Evolutionary conservation across 2,329 filamentous ascomycete species (phyloP).

Genomic region (Microcyclosporella mali): DNA sequence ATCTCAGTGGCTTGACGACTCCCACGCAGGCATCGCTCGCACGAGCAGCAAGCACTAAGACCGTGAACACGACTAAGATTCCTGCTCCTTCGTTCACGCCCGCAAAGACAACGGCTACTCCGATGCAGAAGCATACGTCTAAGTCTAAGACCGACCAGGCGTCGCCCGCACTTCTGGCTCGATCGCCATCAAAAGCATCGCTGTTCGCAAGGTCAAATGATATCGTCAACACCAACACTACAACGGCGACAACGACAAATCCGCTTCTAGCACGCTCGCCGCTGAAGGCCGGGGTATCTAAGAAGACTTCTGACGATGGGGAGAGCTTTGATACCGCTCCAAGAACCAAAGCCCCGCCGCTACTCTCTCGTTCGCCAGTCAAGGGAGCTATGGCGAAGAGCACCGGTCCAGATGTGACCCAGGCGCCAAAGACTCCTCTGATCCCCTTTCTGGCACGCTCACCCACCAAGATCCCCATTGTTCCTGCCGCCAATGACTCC

Average conservation of each 20-base stretch:
- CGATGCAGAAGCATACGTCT: constrained; percentile 6
- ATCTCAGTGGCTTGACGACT: constrained; percentile 58
- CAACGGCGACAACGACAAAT: constrained; percentile 13
- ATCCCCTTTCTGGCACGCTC: constrained; percentile 31
- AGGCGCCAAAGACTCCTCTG: constrained; percentile 7
- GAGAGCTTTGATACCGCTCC: constrained; percentile 1
- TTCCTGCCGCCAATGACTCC: constrained; percentile 1
- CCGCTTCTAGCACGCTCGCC: constrained; percentile 27
- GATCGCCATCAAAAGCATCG: constrained; percentile 26
- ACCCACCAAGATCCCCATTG: constrained; percentile 26
- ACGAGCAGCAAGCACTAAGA: constrained; percentile 51
- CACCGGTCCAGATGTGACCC: constrained; percentile 12
- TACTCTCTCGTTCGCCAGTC: constrained; percentile 25
- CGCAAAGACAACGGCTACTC: constrained; percentile 14
- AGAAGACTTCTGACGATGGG: constrained; percentile 5
- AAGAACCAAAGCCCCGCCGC: constrained; percentile 17
- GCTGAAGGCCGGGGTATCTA: constrained; percentile 11
- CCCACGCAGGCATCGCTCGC: constrained; percentile 71
- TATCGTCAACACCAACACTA: background rate
- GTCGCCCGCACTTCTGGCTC: constrained; percentile 22
- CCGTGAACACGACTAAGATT: constrained; percentile 33
- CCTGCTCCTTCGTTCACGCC: constrained; percentile 25
- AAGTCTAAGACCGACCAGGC: constrained; percentile 3
- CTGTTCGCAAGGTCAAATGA: constrained; percentile 12
- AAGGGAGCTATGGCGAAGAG: constrained; percentile 23